Base-by-base conservation (phyloP, 139 green algal species). In the Pedinophyceae sp. region DNA sequence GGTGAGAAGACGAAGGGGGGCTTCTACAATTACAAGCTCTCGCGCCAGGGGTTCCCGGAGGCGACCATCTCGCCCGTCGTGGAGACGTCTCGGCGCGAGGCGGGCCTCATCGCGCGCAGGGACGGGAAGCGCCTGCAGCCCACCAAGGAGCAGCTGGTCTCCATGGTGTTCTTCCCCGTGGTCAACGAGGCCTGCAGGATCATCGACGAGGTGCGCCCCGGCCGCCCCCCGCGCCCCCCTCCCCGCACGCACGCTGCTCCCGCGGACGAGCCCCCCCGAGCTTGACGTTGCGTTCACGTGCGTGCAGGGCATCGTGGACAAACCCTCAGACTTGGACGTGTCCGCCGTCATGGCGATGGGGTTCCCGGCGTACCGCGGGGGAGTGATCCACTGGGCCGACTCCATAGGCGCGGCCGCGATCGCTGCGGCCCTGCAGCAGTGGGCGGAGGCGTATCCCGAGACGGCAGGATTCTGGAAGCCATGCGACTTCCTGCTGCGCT, bases 91-190 rank as follows among this genome's bases (percentile, higher is more conserved):
- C 62, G 76, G 40, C 38, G 54, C 39, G 41, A 49, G 7, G 64
- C 70, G 1, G 59, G 34, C 13, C 55, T 74, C 45, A 63, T 76
- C 30, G 24, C 55, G 39, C 28, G 47, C 27, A n/a, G n/a, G n/a
- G n/a, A n/a, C n/a, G n/a, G n/a, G n/a, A n/a, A n/a, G n/a, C n/a
- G n/a, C n/a, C n/a, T n/a, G n/a, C n/a, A n/a, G n/a, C n/a, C n/a
- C n/a, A n/a, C n/a, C 40, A 48, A 19, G 34, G 34, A 87, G 55
- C 86, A 97, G 25, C 89, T 97, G 55, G 75, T 93, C 20, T 88
- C 96, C 70, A 93, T 94, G 68, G 88, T 97, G 58, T 94, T 97
- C 73, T 97, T 97, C 80, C 91, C 92, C 2, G 87, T 80, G 17
- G 68, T 80, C 34, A 80, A 80, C 56, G 72, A 80, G 65, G 72